phyloP scores from a whole-genome alignment of 75 land plant genomes.

The Chamaecyparis obtusa region DNA sequence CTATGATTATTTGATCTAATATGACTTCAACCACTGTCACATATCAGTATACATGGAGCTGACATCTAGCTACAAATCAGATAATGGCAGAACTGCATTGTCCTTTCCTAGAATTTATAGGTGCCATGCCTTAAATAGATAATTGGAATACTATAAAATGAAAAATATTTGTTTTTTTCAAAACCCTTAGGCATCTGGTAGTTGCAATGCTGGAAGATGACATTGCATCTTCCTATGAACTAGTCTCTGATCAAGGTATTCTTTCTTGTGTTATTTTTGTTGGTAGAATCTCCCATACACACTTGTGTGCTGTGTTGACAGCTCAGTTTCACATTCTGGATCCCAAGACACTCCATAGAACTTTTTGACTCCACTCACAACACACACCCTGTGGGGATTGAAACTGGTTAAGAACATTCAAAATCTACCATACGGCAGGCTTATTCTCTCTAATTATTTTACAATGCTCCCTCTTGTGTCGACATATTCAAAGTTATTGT shows the following conservation, averaged over 20 bases:
- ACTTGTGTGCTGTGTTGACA: neutral
- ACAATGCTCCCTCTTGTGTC: neutral
- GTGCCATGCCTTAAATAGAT: neutral
- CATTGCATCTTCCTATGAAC: neutral
- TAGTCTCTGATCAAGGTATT: neutral
- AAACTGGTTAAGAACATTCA: neutral
- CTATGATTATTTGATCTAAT: neutral
- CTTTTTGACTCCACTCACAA: neutral
- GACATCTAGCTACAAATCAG: neutral
- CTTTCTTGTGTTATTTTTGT: neutral
- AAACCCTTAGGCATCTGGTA: neutral
- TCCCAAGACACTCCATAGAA: neutral
- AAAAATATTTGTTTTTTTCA: neutral
- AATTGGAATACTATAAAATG: neutral
- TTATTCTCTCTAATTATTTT: neutral
- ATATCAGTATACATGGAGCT: neutral
- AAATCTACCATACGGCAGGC: neutral
- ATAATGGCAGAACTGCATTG: neutral
- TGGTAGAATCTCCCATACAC: too few species aligned
- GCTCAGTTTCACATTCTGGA: neutral
- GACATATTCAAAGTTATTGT: neutral
- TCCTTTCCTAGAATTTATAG: neutral
- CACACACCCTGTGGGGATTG: neutral
- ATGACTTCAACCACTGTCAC: neutral
- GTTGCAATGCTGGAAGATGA: neutral